Conservation (phyloP, 2,329 filamentous ascomycete species). For the Byssoonygena ceratinophila region DNA sequence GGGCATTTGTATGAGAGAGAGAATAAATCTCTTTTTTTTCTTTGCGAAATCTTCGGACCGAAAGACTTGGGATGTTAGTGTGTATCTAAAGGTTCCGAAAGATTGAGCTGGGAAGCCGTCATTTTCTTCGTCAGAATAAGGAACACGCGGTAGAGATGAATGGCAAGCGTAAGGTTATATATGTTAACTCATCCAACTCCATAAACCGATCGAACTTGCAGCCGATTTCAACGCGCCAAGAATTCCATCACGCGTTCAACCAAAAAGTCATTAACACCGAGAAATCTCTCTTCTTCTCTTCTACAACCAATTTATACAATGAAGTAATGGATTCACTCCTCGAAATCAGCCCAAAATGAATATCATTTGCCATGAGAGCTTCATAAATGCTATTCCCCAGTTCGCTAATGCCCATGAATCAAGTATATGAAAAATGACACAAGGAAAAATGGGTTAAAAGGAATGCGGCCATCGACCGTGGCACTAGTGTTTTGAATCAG, state of each 20-base stretch:
- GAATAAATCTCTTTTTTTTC: neutral
- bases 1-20: neutral
- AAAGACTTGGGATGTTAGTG: neutral
- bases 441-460: neutral
- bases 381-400: constrained; percentile 1
- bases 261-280: too few species aligned
- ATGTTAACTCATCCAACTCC: too few species aligned
- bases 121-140: neutral
- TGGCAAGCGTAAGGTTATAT: too few species aligned
- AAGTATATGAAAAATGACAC: neutral
- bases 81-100: neutral
- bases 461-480: neutral
- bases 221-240: neutral
- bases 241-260: neutral
- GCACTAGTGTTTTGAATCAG: neutral
- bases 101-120: neutral
- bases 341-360: neutral
- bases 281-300: neutral
- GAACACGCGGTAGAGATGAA: too few species aligned
- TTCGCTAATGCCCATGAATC: neutral
- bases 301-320: neutral
- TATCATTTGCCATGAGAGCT: constrained; percentile 2
- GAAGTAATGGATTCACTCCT: neutral
- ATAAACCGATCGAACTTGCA: too few species aligned
- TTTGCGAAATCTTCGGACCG: neutral